Conservation (phyloP, 1,284 basidiomycete species). For the Trametes polyzona region DNA sequence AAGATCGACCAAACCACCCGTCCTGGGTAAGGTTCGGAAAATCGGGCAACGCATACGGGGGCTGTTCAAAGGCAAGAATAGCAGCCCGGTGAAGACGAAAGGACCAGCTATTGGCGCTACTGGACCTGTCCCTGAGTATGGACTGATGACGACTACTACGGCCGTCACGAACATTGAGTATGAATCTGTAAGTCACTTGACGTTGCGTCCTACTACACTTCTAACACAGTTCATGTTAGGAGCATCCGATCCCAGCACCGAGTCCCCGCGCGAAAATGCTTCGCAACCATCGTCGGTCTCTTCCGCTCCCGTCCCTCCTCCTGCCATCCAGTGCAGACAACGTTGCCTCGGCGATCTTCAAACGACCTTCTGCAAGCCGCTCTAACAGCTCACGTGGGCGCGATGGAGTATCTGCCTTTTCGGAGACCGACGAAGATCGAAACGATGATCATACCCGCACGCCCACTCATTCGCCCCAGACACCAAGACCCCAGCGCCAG, state of each 20-base stretch:
- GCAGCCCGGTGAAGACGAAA: constrained; percentile 1
- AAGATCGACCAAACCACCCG: constrained; percentile 11
- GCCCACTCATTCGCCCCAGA: constrained; percentile 6
- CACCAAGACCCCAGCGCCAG: constrained; percentile 13
- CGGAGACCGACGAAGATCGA: neutral
- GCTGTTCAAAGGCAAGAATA: constrained; percentile 28
- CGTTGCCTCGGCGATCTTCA: constrained; percentile 5
- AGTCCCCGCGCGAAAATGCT: constrained; percentile 20
- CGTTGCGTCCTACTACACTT: neutral
- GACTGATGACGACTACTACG: constrained; percentile 31
- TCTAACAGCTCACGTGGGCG: neutral
- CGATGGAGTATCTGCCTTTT: neutral
- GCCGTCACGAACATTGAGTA: constrained; percentile 34
- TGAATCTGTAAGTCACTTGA: constrained; percentile 32
- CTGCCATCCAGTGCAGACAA: constrained; percentile 8
- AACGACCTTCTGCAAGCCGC: constrained; percentile 10
- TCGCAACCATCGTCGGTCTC: constrained; percentile 26
- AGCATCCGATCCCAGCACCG: constrained; percentile 33
- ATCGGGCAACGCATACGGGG: constrained; percentile 35
- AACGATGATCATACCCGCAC: neutral
- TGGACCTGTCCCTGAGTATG: constrained; percentile 16
- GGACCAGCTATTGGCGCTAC: neutral
- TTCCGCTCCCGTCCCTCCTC: constrained; percentile 23
- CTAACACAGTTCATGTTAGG: constrained; percentile 10
- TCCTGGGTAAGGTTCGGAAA: constrained; percentile 17